These are phyloP conservation scores for Suaeda aralocaspica DNA, from an alignment of 148 eudicot genomes.

Conservation along the genomic window DNA sequence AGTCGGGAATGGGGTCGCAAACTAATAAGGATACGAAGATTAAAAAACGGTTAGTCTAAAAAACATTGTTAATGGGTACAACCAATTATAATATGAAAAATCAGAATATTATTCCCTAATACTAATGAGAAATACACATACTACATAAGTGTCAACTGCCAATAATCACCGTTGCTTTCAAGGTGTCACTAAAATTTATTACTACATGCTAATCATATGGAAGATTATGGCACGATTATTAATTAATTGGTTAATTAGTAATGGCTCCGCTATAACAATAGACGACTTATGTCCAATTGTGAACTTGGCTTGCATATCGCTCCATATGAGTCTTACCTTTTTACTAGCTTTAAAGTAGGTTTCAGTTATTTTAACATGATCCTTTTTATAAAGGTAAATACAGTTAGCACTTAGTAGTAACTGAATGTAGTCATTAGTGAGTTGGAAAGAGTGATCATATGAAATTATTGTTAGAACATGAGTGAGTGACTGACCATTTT, in stretches of 20 bases:
- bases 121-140: too few species aligned
- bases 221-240: background rate
- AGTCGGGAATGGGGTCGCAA: too few species aligned
- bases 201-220: background rate
- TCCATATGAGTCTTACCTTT: background rate
- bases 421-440: conserved; percentile 3
- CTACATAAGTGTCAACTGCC: too few species aligned
- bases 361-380: background rate
- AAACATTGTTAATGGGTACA: too few species aligned
- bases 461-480: too few species aligned
- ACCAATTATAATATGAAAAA: too few species aligned
- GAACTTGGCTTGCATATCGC: background rate
- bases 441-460: background rate
- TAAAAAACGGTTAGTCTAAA: too few species aligned
- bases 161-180: too few species aligned
- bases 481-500: too few species aligned
- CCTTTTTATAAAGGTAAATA: background rate
- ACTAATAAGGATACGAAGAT: too few species aligned
- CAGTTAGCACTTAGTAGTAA: background rate
- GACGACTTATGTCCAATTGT: background rate
- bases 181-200: too few species aligned
- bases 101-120: too few species aligned
- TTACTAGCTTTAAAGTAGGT: conserved; percentile 1
- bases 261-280: background rate
- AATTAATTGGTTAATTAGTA: background rate